Evolutionary conservation across 73 alveolate species (phyloP).

Genomic region (Paramecium octaurelia): DNA sequence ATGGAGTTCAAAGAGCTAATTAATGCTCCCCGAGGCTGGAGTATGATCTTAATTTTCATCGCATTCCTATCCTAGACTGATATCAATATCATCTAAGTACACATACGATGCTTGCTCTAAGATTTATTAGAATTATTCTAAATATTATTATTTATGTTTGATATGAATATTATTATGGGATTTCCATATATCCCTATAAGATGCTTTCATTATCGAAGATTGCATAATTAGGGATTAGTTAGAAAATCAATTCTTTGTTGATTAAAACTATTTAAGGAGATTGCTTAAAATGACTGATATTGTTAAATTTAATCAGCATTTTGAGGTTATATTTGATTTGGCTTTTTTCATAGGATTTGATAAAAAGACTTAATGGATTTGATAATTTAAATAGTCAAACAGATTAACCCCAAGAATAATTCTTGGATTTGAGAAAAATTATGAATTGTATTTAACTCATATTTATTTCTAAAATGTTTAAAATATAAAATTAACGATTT

Average conservation of each 20-base stretch:
- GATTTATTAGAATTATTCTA: background rate
- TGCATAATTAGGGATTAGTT: background rate
- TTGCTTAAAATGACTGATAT: too few relatives aligned
- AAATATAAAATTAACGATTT: background rate
- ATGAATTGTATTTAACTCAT: background rate
- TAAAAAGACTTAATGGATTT: background rate
- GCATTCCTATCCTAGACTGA: conserved; percentile 10
- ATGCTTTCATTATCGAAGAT: background rate
- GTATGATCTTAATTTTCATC: conserved; percentile 7
- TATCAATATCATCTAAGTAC: background rate
- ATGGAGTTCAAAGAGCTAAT: conserved; percentile 21
- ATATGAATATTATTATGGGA: background rate
- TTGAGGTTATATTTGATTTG: background rate
- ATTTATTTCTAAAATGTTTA: background rate
- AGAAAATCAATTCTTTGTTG: too few relatives aligned
- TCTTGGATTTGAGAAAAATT: background rate
- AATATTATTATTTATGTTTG: background rate
- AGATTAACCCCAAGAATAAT: background rate
- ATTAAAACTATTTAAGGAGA: background rate
- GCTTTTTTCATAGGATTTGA: too few relatives aligned
- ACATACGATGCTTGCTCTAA: conserved; percentile 5
- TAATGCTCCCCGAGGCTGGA: conserved; percentile 9
- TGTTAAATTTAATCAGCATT: too few relatives aligned
- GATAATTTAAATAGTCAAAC: background rate
- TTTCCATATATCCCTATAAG: background rate